Percentiles rank a stretch among this genome's conserved stretches.
Conservation (phyloP, 768 basidiomycete genomes). For the Trametes punicea region DNA sequence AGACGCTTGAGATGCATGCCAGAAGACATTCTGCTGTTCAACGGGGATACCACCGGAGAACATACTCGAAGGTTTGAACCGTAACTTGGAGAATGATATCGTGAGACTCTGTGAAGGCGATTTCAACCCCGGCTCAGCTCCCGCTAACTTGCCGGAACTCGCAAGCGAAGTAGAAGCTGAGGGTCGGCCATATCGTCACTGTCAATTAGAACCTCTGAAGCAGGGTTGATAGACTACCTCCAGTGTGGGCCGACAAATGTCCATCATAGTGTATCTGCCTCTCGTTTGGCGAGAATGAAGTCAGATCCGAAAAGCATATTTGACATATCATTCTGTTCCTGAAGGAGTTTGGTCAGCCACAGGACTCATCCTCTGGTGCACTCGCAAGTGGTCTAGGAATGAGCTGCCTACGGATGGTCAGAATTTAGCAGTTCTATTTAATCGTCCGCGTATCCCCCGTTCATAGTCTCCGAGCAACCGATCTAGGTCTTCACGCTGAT, state of each 20-base stretch:
- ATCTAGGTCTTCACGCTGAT: too few species aligned
- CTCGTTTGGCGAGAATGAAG: conserved; percentile 33
- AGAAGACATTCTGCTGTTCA: conserved; percentile 51
- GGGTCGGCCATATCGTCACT: too few species aligned
- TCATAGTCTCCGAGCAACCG: not conserved
- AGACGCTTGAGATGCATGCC: conserved; percentile 48
- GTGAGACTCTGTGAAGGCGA: too few species aligned
- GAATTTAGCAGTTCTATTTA: conserved; percentile 8
- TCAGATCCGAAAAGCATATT: conserved; percentile 47
- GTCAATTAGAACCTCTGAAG: too few species aligned
- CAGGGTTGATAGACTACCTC: conserved; percentile 4
- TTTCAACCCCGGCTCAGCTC: conserved; percentile 5
- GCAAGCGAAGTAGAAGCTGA: too few species aligned
- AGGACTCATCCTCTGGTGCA: too few species aligned
- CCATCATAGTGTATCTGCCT: conserved; percentile 54
- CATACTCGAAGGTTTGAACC: too few species aligned
- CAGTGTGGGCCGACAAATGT: conserved; percentile 37
- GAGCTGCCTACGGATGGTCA: conserved; percentile 3
- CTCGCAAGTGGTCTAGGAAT: not conserved
- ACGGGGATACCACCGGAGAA: not conserved
- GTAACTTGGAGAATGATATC: too few species aligned
- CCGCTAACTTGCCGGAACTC: too few species aligned
- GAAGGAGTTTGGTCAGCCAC: not conserved
- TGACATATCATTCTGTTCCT: conserved; percentile 38
- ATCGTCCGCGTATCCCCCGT: not conserved